Percentiles rank a stretch among this genome's conserved stretches.
Evolutionary conservation across 2,329 filamentous ascomycete genomes (phyloP).

Genomic region (Ophiostoma novo-ulmi): DNA sequence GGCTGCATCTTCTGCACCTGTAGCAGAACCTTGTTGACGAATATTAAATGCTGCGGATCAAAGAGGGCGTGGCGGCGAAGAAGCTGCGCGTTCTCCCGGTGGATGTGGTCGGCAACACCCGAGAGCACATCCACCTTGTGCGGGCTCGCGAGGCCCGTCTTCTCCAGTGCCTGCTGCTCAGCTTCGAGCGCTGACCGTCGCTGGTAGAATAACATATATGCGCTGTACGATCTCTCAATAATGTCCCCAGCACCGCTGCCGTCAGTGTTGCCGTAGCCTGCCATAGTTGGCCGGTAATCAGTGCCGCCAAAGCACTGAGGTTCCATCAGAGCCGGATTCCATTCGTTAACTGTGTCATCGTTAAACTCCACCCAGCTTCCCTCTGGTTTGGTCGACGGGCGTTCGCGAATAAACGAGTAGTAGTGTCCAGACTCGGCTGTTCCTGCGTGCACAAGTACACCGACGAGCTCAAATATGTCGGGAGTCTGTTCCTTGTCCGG

Average conservation of each 20-base stretch:
- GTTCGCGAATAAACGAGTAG: conserved; percentile 88
- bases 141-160: conserved; percentile 26
- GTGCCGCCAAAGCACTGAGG: conserved; percentile 73
- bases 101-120: conserved; percentile 55
- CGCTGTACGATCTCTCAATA: conserved; percentile 72
- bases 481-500: conserved; percentile 50
- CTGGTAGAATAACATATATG: conserved; percentile 98
- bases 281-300: conserved; percentile 42
- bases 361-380: conserved; percentile 86
- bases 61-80: conserved; percentile 75
- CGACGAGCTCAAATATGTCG: conserved; percentile 90
- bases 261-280: conserved; percentile 40
- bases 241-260: conserved; percentile 43
- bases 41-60: conserved; percentile 64
- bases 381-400: conserved; percentile 47
- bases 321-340: conserved; percentile 69
- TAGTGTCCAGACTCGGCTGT: conserved; percentile 94
- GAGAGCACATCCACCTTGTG: conserved; percentile 44
- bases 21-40: conserved; percentile 59
- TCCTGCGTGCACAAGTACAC: conserved; percentile 86
- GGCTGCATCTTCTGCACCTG: conserved; percentile 47
- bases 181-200: conserved; percentile 60
- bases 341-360: conserved; percentile 72
- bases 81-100: conserved; percentile 65
- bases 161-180: conserved; percentile 45